Percentiles rank a stretch among this genome's conserved stretches.
Evolutionary conservation across 129 eudicot species (phyloP).

Genomic region (carrot (Daucus carota)): DH1_v3.0 NC_030382.2:41934001-41934500

Average conservation of each 20-base stretch:
- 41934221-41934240: not conserved
- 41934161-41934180: slow-evolving; percentile 66
- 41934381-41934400: slow-evolving; percentile 95
- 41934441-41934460: slow-evolving; percentile 98
- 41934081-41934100: slow-evolving; percentile 73
- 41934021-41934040: not conserved
- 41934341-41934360: slow-evolving; percentile 31
- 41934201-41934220: slow-evolving; percentile 86
- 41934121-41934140: slow-evolving; percentile 97
- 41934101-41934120: slow-evolving; percentile 75
- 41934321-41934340: not conserved
- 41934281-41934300: not conserved
- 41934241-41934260: not conserved
- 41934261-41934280: not conserved
- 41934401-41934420: slow-evolving; percentile 96
- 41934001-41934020: not conserved
- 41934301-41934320: not conserved
- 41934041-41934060: slow-evolving; percentile 7
- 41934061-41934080: slow-evolving; percentile 45
- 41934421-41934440: slow-evolving; percentile 94
- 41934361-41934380: slow-evolving; percentile 88
- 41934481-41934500: slow-evolving; percentile 94
- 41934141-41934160: slow-evolving; percentile 77
- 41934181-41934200: slow-evolving; percentile 81
- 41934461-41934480: slow-evolving; percentile 90